Conservation (phyloP, 768 basidiomycete species). For the Floccularia luteovirens region DNA sequence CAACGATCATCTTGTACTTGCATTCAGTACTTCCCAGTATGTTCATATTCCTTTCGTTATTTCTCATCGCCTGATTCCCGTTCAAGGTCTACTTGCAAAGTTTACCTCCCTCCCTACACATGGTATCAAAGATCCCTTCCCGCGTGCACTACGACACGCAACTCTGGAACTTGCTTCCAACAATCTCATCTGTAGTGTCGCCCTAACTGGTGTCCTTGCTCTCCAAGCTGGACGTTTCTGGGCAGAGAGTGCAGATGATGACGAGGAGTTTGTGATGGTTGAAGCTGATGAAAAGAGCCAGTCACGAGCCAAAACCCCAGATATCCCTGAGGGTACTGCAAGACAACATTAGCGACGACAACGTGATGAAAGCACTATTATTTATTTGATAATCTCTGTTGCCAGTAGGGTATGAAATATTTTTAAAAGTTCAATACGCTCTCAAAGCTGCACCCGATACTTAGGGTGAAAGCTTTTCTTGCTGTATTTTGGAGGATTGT, state of each 20-base stretch:
- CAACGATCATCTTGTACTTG: conserved; percentile 63
- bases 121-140: conserved; percentile 49
- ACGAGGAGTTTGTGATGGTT: conserved; percentile 39
- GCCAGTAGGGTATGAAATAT: too few relatives aligned
- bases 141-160: conserved; percentile 48
- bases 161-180: conserved; percentile 78
- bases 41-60: conserved; percentile 17
- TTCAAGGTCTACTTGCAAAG: conserved; percentile 46
- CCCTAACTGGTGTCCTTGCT: conserved; percentile 78
- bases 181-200: conserved; percentile 82
- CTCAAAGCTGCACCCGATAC: too few relatives aligned
- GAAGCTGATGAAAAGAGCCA: conserved; percentile 18
- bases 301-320: conserved; percentile 24
- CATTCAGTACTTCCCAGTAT: conserved; percentile 76
- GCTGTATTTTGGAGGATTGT: too few relatives aligned
- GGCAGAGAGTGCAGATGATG: conserved; percentile 69
- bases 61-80: conserved; percentile 4
- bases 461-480: too few relatives aligned
- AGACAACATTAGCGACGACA: conserved; percentile 5
- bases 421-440: too few relatives aligned
- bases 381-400: too few relatives aligned
- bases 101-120: conserved; percentile 54
- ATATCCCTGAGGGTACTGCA: conserved; percentile 19
- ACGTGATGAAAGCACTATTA: not conserved
- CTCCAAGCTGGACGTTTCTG: conserved; percentile 82